phyloP scores from a whole-genome alignment of 2,329 filamentous ascomycete species.

The Periconia sp. region DNA sequence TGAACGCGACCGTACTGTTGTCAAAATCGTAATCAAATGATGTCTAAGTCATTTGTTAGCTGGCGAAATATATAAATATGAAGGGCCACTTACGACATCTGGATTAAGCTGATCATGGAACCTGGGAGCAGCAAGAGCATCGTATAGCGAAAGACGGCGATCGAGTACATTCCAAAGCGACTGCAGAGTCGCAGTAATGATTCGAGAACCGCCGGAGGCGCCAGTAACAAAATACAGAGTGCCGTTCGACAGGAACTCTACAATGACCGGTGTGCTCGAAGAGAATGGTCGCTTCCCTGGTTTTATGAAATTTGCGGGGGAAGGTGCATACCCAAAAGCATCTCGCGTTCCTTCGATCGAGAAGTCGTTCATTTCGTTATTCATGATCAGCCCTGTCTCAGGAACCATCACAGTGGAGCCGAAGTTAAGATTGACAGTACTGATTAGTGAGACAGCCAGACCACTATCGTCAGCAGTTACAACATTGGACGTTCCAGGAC shows the following conservation, averaged over 20 bases:
- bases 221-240: constrained; percentile 72
- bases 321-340: constrained; percentile 83
- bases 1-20: constrained; percentile 65
- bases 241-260: constrained; percentile 66
- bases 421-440: constrained; percentile 86
- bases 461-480: constrained; percentile 74
- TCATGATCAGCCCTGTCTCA: constrained; percentile 79
- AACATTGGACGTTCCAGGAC: constrained; percentile 76
- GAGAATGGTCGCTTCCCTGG: constrained; percentile 82
- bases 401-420: constrained; percentile 80
- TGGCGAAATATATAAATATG: no score
- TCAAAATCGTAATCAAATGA: constrained; percentile 74
- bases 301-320: constrained; percentile 78
- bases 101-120: constrained; percentile 85
- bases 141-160: constrained; percentile 61
- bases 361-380: constrained; percentile 64
- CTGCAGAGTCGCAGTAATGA: constrained; percentile 80
- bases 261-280: constrained; percentile 80
- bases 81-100: no score
- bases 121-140: constrained; percentile 70
- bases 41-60: no score
- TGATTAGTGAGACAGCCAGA: constrained; percentile 80
- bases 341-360: constrained; percentile 79
- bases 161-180: constrained; percentile 76
- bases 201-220: constrained; percentile 79